phyloP scores from a whole-genome alignment of 352 stramenopile genomes.

The Phytophthora sp. region DNA sequence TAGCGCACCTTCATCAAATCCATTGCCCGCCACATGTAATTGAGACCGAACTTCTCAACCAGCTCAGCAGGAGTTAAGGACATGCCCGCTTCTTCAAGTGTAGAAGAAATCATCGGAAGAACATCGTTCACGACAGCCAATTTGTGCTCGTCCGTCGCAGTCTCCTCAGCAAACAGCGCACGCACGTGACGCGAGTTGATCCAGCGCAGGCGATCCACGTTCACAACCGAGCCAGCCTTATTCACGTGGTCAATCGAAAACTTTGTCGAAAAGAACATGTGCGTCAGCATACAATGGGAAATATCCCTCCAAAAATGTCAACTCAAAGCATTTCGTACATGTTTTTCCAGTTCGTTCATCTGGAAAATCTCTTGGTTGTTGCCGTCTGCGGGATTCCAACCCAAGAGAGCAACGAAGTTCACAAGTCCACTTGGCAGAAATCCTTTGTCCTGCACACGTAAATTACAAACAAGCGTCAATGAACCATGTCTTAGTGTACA shows the following conservation, averaged over 20 bases:
- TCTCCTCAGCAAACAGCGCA: conserved; percentile 65
- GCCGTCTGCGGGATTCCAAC: conserved; percentile 95
- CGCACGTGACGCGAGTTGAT: conserved; percentile 91
- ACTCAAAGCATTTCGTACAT: conserved; percentile 37
- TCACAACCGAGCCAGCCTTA: conserved; percentile 89
- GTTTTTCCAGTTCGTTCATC: conserved; percentile 89
- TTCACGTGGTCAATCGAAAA: conserved; percentile 90
- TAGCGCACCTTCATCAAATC: conserved; percentile 79
- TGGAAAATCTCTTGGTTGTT: conserved; percentile 98
- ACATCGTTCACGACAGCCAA: conserved; percentile 61
- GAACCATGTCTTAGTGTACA: too few relatives aligned
- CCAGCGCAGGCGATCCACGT: conserved; percentile 86
- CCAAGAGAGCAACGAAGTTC: conserved; percentile 98
- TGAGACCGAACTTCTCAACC: conserved; percentile 57
- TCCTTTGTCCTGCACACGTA: conserved; percentile 84
- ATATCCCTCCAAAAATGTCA: neutral
- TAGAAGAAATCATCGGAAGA: conserved; percentile 65
- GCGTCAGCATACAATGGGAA: neutral
- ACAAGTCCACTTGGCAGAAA: conserved; percentile 96
- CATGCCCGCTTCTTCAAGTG: conserved; percentile 42
- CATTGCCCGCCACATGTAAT: conserved; percentile 81
- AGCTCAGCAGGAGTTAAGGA: conserved; percentile 41
- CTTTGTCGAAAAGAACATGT: conserved; percentile 22
- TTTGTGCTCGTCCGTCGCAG: conserved; percentile 47
- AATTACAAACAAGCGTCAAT: neutral